Evolutionary conservation across 1,139 yeast species (phyloP).

Genomic region (Debaryomycetaceae sp.): DNA sequence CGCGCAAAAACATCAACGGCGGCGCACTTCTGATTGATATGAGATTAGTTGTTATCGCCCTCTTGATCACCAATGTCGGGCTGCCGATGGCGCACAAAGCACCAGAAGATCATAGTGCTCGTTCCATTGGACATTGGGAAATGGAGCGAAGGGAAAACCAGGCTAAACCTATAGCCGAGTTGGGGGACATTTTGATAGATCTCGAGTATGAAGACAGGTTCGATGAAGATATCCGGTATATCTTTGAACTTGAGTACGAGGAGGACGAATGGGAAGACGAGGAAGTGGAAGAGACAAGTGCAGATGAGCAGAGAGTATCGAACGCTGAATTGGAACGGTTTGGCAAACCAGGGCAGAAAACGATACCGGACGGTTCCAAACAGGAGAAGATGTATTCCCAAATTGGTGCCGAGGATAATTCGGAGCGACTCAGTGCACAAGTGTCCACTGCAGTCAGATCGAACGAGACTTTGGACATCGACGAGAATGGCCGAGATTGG

Average conservation of each 20-base stretch:
- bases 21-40: conserved; percentile 53
- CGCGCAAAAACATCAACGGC: conserved; percentile 53
- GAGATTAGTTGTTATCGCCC: conserved; percentile 31
- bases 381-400: no score
- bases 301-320: no score
- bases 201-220: conserved; percentile 62
- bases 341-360: neutral
- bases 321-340: conserved; percentile 9
- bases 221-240: conserved; percentile 70
- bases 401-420: no score
- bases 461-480: conserved; percentile 39
- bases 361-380: conserved; percentile 1
- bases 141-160: conserved; percentile 19
- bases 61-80: conserved; percentile 25
- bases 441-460: conserved; percentile 33
- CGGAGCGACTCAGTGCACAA: conserved; percentile 1
- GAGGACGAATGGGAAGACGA: conserved; percentile 29
- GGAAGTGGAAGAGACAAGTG: conserved; percentile 20
- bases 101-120: neutral
- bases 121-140: conserved; percentile 14
- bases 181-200: conserved; percentile 51
- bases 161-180: conserved; percentile 29
- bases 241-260: conserved; percentile 59
- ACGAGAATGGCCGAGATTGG: conserved; percentile 63
- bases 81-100: conserved; percentile 4